phyloP scores from a whole-genome alignment of 176 grass and related monocot species.

The Thalia dealbata region DNA sequence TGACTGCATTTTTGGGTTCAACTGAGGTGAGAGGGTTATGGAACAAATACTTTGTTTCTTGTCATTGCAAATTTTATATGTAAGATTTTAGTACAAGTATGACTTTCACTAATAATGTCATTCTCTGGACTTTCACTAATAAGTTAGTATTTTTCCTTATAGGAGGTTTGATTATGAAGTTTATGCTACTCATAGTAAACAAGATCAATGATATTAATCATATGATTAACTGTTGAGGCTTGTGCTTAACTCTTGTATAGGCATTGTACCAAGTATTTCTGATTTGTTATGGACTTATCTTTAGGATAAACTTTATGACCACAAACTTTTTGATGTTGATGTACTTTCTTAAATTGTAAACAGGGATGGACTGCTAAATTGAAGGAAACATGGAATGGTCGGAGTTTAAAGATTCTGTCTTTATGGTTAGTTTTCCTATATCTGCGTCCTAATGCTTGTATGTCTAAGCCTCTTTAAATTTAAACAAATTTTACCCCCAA shows the following conservation, averaged over 20 bases:
- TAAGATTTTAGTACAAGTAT: not conserved
- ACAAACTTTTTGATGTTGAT: not conserved
- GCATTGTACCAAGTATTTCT: not conserved
- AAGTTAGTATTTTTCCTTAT: too few species aligned
- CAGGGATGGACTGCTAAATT: constrained; percentile 8
- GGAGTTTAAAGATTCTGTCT: constrained; percentile 14
- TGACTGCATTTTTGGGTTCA: not conserved
- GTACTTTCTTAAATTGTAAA: not conserved
- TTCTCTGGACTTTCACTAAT: not conserved
- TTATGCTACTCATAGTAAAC: not conserved
- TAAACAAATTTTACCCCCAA: not conserved
- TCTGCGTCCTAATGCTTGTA: not conserved
- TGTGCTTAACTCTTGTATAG: not conserved
- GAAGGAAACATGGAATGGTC: constrained; percentile 16
- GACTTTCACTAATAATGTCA: not conserved
- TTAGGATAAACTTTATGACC: not conserved
- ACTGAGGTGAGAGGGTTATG: constrained; percentile 5
- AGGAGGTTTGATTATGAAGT: not conserved
- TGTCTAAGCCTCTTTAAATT: not conserved
- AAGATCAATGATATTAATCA: not conserved
- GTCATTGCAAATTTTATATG: not conserved
- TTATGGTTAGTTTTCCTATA: constrained; percentile 4
- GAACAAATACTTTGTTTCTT: not conserved
- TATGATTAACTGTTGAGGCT: not conserved
- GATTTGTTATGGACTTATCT: not conserved